Percentiles rank a stretch among this genome's conserved stretches.
Evolutionary conservation across 2,329 filamentous ascomycete species (phyloP).

Genomic region (Fusarium coicis): DNA sequence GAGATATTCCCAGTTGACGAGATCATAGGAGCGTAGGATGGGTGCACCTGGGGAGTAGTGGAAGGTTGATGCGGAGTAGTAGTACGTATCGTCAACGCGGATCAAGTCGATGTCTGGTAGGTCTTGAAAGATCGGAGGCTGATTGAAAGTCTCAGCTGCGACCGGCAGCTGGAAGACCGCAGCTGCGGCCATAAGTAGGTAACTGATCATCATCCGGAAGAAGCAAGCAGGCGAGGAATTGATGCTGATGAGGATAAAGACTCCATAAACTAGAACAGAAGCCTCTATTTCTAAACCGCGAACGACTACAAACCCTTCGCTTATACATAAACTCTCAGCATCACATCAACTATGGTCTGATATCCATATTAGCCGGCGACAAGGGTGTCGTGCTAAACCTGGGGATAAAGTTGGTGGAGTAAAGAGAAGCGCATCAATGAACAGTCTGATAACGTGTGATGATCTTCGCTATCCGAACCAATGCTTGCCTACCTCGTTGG

Average conservation of each 20-base stretch:
- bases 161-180: not conserved
- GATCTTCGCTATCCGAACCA: not conserved
- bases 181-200: not conserved
- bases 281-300: not conserved
- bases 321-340: not conserved
- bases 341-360: not conserved
- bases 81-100: not conserved
- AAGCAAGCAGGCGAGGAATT: not conserved
- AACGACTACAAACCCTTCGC: accelerated
- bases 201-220: not conserved
- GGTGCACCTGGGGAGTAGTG: not conserved
- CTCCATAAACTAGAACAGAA: accelerated
- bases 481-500: not conserved
- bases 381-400: not conserved
- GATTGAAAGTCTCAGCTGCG: not conserved
- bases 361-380: not conserved
- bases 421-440: not conserved
- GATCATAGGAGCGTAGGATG: not conserved
- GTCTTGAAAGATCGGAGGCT: not conserved
- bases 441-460: not conserved
- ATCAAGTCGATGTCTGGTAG: not conserved
- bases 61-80: not conserved
- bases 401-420: not conserved
- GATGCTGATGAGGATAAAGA: accelerated
- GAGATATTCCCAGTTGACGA: not conserved